These are phyloP conservation scores for Backusella sp. DNA, from an alignment of 192 early-diverging fungal genomes.

Conservation along the genomic window DNA sequence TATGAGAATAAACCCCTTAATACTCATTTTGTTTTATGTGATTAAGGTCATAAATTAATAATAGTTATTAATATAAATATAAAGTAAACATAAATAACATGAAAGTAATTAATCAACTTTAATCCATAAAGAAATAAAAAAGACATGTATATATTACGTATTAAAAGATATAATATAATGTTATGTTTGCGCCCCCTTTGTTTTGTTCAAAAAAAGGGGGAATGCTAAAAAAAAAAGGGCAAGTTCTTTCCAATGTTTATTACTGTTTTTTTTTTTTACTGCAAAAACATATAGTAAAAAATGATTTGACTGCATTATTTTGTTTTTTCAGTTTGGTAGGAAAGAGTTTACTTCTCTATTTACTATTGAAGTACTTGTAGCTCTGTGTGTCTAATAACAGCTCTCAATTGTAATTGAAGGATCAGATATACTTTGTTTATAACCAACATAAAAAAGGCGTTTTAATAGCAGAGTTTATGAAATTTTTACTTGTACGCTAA, in stretches of 20 bases:
- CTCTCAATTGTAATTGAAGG: too few relatives aligned
- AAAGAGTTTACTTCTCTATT: too few relatives aligned
- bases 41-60: neutral
- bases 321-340: too few relatives aligned
- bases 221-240: neutral
- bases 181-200: neutral
- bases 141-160: neutral
- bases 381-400: too few relatives aligned
- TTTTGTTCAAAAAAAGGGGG: neutral
- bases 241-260: too few relatives aligned
- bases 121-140: neutral
- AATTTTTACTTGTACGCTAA: neutral
- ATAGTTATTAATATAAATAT: neutral
- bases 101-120: neutral
- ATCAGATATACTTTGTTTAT: too few relatives aligned
- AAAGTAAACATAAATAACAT: neutral
- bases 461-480: neutral
- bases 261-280: too few relatives aligned
- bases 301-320: too few relatives aligned
- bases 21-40: neutral
- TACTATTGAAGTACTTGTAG: too few relatives aligned
- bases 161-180: neutral
- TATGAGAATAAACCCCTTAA: neutral
- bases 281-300: too few relatives aligned
- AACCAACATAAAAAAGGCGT: too few relatives aligned